These are phyloP conservation scores for Fusarium udum DNA, from an alignment of 2,329 filamentous ascomycete genomes.

Conservation along the genomic window DNA sequence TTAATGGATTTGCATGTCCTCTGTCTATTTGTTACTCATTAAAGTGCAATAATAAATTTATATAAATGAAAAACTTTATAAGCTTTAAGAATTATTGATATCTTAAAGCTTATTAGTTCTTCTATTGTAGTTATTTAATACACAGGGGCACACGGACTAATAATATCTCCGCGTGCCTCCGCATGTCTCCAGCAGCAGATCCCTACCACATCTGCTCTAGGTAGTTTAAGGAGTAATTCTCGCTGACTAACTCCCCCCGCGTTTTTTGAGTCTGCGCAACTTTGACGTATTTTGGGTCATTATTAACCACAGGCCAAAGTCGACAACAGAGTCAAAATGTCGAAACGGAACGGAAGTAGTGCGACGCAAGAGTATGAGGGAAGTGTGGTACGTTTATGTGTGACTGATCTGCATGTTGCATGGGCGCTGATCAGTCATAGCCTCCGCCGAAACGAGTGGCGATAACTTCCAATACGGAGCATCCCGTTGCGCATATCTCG, in stretches of 20 bases:
- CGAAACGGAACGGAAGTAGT: conserved; percentile 9
- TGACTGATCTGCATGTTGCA: neutral
- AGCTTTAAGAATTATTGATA: too few species aligned
- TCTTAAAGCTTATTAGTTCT: too few species aligned
- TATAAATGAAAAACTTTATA: too few species aligned
- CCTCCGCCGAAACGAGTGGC: conserved; percentile 18
- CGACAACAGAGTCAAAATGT: neutral
- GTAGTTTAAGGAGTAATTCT: neutral
- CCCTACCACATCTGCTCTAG: neutral
- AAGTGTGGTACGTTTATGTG: neutral
- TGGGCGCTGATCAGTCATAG: neutral
- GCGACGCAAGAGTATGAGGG: neutral
- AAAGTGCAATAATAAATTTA: too few species aligned
- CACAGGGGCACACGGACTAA: conserved; percentile 6
- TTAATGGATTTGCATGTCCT: too few species aligned
- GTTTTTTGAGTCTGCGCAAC: neutral
- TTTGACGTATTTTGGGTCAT: neutral
- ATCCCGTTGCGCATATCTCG: conserved; percentile 51
- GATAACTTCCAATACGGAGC: conserved; percentile 59
- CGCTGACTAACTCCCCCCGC: conserved; percentile 19
- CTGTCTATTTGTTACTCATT: too few species aligned
- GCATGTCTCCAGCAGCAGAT: conserved; percentile 3
- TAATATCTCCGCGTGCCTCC: neutral
- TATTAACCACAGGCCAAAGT: neutral
- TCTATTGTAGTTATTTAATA: too few species aligned